These are phyloP conservation scores for Stagonosporopsis rhizophila DNA, from an alignment of 2,329 filamentous ascomycete genomes.

Conservation along the genomic window DNA sequence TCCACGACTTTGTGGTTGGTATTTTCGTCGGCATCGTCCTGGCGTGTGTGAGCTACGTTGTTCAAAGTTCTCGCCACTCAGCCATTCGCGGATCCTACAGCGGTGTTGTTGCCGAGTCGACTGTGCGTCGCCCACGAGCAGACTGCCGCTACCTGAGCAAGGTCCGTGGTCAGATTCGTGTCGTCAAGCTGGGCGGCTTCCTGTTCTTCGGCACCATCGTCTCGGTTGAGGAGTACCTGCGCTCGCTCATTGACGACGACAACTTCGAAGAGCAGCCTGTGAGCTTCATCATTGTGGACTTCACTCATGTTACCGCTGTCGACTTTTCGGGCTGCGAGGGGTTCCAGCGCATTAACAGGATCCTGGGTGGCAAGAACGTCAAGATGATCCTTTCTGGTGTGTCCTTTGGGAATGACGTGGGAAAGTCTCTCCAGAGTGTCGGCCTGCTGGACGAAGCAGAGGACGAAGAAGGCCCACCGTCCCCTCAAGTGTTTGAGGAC, in stretches of 20 bases:
- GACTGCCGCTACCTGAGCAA: constrained; percentile 86
- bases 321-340: constrained; percentile 97
- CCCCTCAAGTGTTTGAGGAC: constrained; percentile 76
- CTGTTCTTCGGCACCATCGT: constrained; percentile 99
- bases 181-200: constrained; percentile 91
- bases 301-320: constrained; percentile 87
- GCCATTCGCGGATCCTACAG: constrained; percentile 91
- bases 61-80: constrained; percentile 88
- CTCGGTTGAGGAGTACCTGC: constrained; percentile 87
- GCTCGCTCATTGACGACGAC: constrained; percentile 81
- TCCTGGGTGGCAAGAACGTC: constrained; percentile 79
- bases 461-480: constrained; percentile 64
- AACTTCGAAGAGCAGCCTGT: constrained; percentile 80
- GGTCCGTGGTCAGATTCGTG: constrained; percentile 85
- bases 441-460: constrained; percentile 78
- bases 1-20: constrained; percentile 94
- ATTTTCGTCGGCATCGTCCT: constrained; percentile 91
- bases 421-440: constrained; percentile 80
- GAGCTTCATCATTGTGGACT: constrained; percentile 86
- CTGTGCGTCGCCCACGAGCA: constrained; percentile 86
- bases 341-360: constrained; percentile 88
- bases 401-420: constrained; percentile 75
- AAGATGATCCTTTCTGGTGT: constrained; percentile 84
- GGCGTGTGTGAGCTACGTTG: constrained; percentile 87
- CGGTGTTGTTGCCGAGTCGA: constrained; percentile 87